These are phyloP conservation scores for Xylariomycetidae sp. DNA, from an alignment of 2,329 filamentous ascomycete species.

Conservation along the genomic window DNA sequence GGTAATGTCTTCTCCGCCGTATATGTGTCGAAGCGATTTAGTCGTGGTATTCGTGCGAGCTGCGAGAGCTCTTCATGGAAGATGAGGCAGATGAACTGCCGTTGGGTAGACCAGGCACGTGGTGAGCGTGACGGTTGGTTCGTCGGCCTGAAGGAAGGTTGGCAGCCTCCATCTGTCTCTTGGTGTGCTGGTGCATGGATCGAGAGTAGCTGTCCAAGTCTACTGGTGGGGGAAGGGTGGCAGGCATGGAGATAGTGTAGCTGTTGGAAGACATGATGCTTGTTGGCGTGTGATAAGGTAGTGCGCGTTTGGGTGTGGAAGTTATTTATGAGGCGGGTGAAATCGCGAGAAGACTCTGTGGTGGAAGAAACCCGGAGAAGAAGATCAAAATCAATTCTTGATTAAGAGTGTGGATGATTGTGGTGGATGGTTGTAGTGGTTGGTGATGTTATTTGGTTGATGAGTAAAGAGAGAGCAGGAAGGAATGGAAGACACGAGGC, in stretches of 20 bases:
- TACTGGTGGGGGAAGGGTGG: conserved; percentile 21
- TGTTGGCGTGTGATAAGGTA: too few species aligned
- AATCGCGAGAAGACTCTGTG: too few species aligned
- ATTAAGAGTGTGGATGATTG: too few species aligned
- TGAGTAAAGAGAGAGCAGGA: too few species aligned
- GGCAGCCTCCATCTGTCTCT: conserved; percentile 59
- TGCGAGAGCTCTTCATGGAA: conserved; percentile 5
- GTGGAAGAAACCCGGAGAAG: too few species aligned
- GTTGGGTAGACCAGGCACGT: conserved; percentile 19
- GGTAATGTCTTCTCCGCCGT: too few species aligned
- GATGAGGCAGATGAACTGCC: conserved; percentile 17
- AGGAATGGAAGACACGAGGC: conserved; percentile 1
- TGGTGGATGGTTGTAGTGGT: not conserved
- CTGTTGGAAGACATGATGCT: conserved; percentile 22
- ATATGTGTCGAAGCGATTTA: too few species aligned
- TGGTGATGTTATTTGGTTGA: not conserved
- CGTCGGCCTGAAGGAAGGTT: conserved; percentile 39
- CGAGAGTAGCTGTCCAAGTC: conserved; percentile 45
- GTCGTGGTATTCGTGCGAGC: conserved; percentile 22
- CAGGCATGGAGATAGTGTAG: conserved; percentile 22
- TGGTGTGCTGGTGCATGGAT: conserved; percentile 62
- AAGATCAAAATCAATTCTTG: too few species aligned
- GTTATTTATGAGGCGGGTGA: too few species aligned
- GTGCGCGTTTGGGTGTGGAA: too few species aligned
- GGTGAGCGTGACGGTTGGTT: conserved; percentile 9